A percentile compares a stretch with the other conserved stretches of the same genome.
These are phyloP conservation scores for Penicillium carneum DNA, from an alignment of 2,329 filamentous ascomycete species.

Conservation along the genomic window DNA sequence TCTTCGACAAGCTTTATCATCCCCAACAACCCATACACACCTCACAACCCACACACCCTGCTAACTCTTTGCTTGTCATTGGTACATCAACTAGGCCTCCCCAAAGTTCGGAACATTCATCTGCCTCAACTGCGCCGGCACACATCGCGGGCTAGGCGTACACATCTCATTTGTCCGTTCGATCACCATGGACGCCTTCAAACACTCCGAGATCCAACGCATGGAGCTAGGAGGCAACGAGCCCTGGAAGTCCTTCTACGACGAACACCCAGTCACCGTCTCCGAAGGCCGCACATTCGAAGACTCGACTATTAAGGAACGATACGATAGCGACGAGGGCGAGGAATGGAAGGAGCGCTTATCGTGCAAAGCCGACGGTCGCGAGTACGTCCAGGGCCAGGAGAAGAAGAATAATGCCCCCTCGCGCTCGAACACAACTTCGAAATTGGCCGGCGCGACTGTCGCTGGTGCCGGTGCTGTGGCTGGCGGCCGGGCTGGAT, in stretches of 20 bases:
- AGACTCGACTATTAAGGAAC: slow-evolving; percentile 84
- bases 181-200: slow-evolving; percentile 99
- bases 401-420: slow-evolving; percentile 58
- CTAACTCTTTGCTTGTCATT: slow-evolving; percentile 7
- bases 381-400: slow-evolving; percentile 79
- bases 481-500: slow-evolving; percentile 26
- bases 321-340: slow-evolving; percentile 86
- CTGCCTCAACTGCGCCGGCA: slow-evolving; percentile 92
- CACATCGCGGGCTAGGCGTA: slow-evolving; percentile 91
- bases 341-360: slow-evolving; percentile 95
- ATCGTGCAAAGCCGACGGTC: slow-evolving; percentile 84
- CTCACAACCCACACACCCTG: slow-evolving; percentile 7
- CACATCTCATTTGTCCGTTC: slow-evolving; percentile 98
- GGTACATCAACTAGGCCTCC: slow-evolving; percentile 62
- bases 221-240: slow-evolving; percentile 94
- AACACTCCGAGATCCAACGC: slow-evolving; percentile 85
- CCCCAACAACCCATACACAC: background rate
- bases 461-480: slow-evolving; percentile 8
- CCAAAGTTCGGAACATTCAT: slow-evolving; percentile 99
- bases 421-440: slow-evolving; percentile 41
- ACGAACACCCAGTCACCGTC: slow-evolving; percentile 71
- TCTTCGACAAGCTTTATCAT: slow-evolving; percentile 5
- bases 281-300: slow-evolving; percentile 77
- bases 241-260: slow-evolving; percentile 86
- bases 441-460: slow-evolving; percentile 24